Base-by-base conservation (phyloP, 306 rosid genomes). In the Argentina anserina region DNA sequence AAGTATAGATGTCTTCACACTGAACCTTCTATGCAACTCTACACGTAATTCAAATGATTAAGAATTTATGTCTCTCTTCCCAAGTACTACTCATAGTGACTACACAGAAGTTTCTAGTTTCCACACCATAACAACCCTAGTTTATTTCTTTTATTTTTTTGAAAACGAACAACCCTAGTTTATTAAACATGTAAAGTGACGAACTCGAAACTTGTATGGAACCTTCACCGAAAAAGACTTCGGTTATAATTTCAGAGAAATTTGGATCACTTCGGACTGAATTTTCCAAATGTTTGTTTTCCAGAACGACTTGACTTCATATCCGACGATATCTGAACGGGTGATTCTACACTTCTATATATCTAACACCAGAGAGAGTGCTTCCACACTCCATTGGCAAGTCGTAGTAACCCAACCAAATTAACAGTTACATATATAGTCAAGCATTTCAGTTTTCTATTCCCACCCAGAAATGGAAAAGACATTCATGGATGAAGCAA, bases 391-490 rank as follows among this genome's bases (percentile, higher is more conserved):
- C 61, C 33, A 25, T 25, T 12, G 34, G 18, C 62, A 56, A 56
- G 62, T 55, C 33, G 3, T 5, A 33, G 36, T 13, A 55, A 55
- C 61, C 61, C 61, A 25, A 25, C 62, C 62, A 11, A 56, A 5
- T 29, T 3, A 3, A 18, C n/a, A n/a, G n/a, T n/a, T n/a, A n/a
- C n/a, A n/a, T 46, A 3, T 8, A 25, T 4, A 68, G 34, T 17
- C 20, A 21, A 53, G 31, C 31, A 53, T 53, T 53, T 23, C 18
- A 55, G 15, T 15, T 26, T 26, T 43, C 21, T 3, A 23, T 5
- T 26, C 39, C 17, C n/a, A 7, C 46, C 33, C 26, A 39, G 20
- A 70, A 7, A 80, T 80, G 83, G 76, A 33, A 37, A 63, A 41
- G 69, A 14, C 13, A 21, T n/a, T 31, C 5, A 50, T 64, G 67